These are phyloP conservation scores for Pilasporangium apinafurcum DNA, from an alignment of 352 stramenopile genomes.

Conservation along the genomic window DNA sequence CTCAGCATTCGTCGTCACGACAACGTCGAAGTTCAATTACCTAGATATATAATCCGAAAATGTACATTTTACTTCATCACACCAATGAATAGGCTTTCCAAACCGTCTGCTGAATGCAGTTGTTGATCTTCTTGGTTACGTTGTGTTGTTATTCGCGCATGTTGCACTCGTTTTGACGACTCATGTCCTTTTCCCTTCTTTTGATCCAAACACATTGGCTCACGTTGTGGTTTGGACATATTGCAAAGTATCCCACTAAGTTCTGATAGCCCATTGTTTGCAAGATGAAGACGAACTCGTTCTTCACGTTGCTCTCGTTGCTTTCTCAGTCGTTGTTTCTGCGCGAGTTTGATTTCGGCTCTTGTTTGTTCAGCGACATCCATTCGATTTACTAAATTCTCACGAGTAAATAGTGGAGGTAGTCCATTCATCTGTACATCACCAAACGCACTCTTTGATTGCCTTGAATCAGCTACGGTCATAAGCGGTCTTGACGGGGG, in stretches of 20 bases:
- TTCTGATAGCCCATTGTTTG: constrained; percentile 4
- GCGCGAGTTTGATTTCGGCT: constrained; percentile 23
- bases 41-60: constrained; percentile 17
- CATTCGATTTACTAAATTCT: constrained; percentile 17
- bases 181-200: constrained; percentile 3
- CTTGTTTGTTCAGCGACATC: constrained; percentile 35
- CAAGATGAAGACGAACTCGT: constrained; percentile 20
- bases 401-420: constrained; percentile 5
- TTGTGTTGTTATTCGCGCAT: constrained; percentile 9
- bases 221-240: background rate
- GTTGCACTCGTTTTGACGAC: constrained; percentile 4
- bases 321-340: constrained; percentile 40
- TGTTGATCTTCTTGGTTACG: constrained; percentile 4
- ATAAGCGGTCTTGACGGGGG: background rate
- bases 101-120: constrained; percentile 4
- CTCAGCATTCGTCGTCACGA: no score
- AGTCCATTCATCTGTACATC: background rate
- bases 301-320: constrained; percentile 32
- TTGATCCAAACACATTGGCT: background rate
- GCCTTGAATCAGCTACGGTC: background rate
- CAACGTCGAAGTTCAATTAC: constrained; percentile 43
- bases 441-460: background rate
- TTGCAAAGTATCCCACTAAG: background rate
- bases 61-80: constrained; percentile 1
- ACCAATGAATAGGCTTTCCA: constrained; percentile 24